These are phyloP conservation scores for Pyrus communis DNA, from an alignment of 306 rosid species.

Conservation along the genomic window DNA sequence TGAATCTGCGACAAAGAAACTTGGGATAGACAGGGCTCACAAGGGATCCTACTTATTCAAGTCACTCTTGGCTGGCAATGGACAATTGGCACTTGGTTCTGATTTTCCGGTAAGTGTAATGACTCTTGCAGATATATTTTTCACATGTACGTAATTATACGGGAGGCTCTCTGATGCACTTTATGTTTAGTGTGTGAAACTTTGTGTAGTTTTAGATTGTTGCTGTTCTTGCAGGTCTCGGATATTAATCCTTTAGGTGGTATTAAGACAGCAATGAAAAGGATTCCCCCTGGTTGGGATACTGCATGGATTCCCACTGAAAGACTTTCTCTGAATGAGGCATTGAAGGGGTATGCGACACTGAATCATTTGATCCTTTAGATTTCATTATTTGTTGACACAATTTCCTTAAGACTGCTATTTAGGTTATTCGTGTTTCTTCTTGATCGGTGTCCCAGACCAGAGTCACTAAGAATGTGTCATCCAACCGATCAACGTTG, in stretches of 20 bases:
- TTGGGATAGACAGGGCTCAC: constrained; percentile 77
- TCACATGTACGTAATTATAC: neutral
- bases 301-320: constrained; percentile 73
- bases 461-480: neutral
- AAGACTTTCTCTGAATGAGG: constrained; percentile 51
- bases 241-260: constrained; percentile 67
- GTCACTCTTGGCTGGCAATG: constrained; percentile 51
- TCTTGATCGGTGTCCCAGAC: neutral
- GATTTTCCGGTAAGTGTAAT: constrained; percentile 72
- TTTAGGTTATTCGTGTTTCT: neutral
- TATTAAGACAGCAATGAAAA: constrained; percentile 54
- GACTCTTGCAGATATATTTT: neutral
- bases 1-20: constrained; percentile 49
- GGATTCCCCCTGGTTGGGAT: constrained; percentile 55
- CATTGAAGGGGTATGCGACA: constrained; percentile 59
- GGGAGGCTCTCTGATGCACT: neutral
- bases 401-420: neutral
- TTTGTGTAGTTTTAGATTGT: neutral
- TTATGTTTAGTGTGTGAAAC: neutral
- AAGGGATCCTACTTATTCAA: constrained; percentile 57
- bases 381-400: neutral
- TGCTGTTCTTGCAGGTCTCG: constrained; percentile 41
- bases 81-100: constrained; percentile 64
- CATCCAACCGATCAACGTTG: neutral
- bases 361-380: neutral